Evolutionary conservation across 2,329 filamentous ascomycete genomes (phyloP), one percentile per base, ranked within the genome.

Genomic region (Pseudogymnoascus sp.): DNA sequence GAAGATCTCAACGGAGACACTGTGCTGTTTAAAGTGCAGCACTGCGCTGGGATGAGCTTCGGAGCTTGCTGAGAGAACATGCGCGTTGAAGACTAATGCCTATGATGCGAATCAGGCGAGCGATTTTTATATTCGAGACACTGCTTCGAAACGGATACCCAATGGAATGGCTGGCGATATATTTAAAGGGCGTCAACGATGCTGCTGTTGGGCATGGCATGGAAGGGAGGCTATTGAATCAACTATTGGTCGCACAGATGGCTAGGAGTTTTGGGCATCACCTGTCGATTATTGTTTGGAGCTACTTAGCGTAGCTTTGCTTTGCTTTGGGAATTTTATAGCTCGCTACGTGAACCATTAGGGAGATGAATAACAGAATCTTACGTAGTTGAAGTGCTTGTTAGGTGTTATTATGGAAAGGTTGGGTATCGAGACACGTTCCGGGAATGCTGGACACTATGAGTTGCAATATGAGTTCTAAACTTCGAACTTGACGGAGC

Each of bases 21-120:
- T 71, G 36, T 16, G 45, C 7, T 72, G 70, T 60, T 68, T 69
- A 14, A 66, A 68, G 41, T 72, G 70, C 39, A 66, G 62, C 1
- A 66, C 65, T 5, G 62, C 66, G 7, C 62, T 71, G 5, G 62
- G 66, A 60, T 70, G 61, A 66, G 28, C 25, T 33, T 33, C 22
- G 8, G 45, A 16, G 14, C 11, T 30, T 49, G 25, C 1, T 12
- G 14, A 23, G n/a, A 9, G 45, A 52, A 19, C 9, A 16, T 52
- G 45, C 25, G 28, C 11, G 28, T 22, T 19, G 25, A 30, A 4
- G 45, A 30, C 23, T 28, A 2, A 30, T 52, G 45, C 23, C 23
- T 16, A 4, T 25, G 42, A 11, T 16, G 25, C 45, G 25, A 52
- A 16, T 30, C 22, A 16, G 4, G n/a, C 2, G 25, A 33, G 49